Conservation (phyloP, 78 protist species). For the Pelomyxa schiedti region DNA sequence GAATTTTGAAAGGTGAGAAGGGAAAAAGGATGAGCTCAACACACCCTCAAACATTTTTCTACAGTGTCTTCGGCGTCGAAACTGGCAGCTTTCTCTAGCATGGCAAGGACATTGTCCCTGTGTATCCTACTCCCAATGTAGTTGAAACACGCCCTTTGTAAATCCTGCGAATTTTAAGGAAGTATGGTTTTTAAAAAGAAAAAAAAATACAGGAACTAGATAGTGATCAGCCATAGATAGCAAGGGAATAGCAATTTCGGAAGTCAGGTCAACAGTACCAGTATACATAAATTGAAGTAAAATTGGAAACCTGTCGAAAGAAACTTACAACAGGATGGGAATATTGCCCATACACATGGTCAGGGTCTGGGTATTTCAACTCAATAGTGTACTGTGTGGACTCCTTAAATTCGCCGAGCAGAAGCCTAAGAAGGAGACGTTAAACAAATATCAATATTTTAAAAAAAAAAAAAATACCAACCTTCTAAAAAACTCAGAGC, state of each 20-base stretch:
- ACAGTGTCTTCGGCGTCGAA: not conserved
- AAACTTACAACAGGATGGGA: too few relatives aligned
- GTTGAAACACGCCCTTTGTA: too few relatives aligned
- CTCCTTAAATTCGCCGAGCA: too few relatives aligned
- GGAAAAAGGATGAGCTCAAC: slow-evolving; percentile 1
- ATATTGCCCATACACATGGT: too few relatives aligned
- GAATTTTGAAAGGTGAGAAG: slow-evolving; percentile 20
- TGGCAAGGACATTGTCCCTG: slow-evolving; percentile 27
- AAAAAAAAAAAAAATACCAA: too few relatives aligned
- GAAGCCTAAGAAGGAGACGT: too few relatives aligned
- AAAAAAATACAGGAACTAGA: slow-evolving; percentile 12
- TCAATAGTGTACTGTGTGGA: too few relatives aligned
- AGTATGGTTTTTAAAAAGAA: slow-evolving; percentile 8
- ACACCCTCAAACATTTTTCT: not conserved
- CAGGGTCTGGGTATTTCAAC: too few relatives aligned
- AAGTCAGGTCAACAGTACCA: slow-evolving; percentile 26
- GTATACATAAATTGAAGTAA: slow-evolving; percentile 53
- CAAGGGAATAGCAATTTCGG: slow-evolving; percentile 37
- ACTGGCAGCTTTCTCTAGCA: slow-evolving; percentile 7
- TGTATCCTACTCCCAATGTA: slow-evolving; percentile 15
- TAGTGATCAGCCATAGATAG: slow-evolving; percentile 47
- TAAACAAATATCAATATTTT: too few relatives aligned
- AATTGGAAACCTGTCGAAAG: too few relatives aligned
- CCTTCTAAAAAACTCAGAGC: too few relatives aligned
- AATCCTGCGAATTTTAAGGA: too few relatives aligned